Conservation (phyloP, 2,329 filamentous ascomycete genomes). For the Ambrosiella beaveri region DNA sequence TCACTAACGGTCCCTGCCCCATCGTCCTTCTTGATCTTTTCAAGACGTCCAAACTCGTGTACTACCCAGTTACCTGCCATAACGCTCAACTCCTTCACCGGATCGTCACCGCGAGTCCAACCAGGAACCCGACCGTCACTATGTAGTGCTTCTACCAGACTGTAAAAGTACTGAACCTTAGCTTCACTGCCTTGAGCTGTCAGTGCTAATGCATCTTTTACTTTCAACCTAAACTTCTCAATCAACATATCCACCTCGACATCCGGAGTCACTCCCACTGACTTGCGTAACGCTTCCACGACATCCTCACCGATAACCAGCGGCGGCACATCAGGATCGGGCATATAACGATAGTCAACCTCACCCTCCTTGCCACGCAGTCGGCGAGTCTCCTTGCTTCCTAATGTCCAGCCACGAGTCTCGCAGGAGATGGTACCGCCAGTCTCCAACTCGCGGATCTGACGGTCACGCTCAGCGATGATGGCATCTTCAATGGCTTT, state of each 20-base stretch:
- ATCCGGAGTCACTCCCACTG: constrained; percentile 57
- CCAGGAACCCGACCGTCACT: constrained; percentile 14
- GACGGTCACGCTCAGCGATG: constrained; percentile 73
- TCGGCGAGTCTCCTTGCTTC: constrained; percentile 61
- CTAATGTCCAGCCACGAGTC: constrained; percentile 83
- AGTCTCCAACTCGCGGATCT: constrained; percentile 61
- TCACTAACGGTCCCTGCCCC: not conserved
- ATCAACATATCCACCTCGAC: constrained; percentile 46
- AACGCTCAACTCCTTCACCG: constrained; percentile 24
- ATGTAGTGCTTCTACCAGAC: constrained; percentile 37
- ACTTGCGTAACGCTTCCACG: constrained; percentile 42
- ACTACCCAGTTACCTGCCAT: constrained; percentile 50
- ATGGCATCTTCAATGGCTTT: constrained; percentile 93
- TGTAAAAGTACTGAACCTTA: constrained; percentile 66
- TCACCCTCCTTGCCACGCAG: constrained; percentile 89
- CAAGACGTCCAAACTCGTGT: constrained; percentile 56
- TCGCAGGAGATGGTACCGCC: constrained; percentile 67
- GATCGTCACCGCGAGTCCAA: constrained; percentile 7
- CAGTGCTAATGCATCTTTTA: constrained; percentile 71
- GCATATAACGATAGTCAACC: constrained; percentile 97
- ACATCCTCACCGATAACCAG: constrained; percentile 58
- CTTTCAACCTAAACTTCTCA: constrained; percentile 46
- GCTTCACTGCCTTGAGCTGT: constrained; percentile 61
- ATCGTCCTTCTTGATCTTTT: constrained; percentile 28
- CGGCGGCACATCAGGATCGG: constrained; percentile 76